Percentiles rank a stretch among this genome's conserved stretches.
Conservation (phyloP, 441 rosid species). For the Gossypium trilobum region DNA sequence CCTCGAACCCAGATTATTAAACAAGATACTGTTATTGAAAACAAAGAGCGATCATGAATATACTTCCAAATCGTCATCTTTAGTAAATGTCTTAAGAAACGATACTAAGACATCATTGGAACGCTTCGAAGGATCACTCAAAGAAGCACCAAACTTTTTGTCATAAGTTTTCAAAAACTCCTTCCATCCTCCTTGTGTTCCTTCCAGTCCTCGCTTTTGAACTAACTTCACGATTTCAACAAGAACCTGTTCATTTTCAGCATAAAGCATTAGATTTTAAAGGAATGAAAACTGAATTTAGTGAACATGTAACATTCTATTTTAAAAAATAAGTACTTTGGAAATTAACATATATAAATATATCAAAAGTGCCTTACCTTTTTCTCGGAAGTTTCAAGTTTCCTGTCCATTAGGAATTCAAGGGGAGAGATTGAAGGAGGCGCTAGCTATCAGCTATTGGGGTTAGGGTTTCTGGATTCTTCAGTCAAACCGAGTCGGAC, state of each 20-base stretch:
- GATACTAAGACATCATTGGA: constrained; percentile 43
- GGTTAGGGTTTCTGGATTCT: neutral
- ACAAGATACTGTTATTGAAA: neutral
- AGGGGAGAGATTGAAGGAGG: neutral
- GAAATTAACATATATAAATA: too few species aligned
- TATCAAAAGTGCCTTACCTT: constrained; percentile 22
- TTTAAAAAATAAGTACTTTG: neutral
- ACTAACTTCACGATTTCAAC: constrained; percentile 60
- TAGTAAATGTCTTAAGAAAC: constrained; percentile 51
- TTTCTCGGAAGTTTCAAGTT: constrained; percentile 37
- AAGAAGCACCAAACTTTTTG: constrained; percentile 40
- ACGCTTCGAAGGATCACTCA: constrained; percentile 75
- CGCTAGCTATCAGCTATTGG: neutral
- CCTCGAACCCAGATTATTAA: neutral
- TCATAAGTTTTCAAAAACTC: constrained; percentile 54
- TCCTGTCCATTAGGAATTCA: constrained; percentile 38
- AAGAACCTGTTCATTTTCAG: constrained; percentile 38
- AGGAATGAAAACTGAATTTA: too few species aligned
- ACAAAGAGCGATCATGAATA: neutral
- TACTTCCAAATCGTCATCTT: constrained; percentile 46
- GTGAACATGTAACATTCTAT: neutral
- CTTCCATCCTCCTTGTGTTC: constrained; percentile 66
- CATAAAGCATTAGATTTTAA: neutral
- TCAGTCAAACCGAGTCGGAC: neutral
- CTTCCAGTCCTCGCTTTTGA: constrained; percentile 50